Evolutionary conservation across 2,329 filamentous ascomycete species (phyloP).

Genomic region (Fusarium aywerte): DNA sequence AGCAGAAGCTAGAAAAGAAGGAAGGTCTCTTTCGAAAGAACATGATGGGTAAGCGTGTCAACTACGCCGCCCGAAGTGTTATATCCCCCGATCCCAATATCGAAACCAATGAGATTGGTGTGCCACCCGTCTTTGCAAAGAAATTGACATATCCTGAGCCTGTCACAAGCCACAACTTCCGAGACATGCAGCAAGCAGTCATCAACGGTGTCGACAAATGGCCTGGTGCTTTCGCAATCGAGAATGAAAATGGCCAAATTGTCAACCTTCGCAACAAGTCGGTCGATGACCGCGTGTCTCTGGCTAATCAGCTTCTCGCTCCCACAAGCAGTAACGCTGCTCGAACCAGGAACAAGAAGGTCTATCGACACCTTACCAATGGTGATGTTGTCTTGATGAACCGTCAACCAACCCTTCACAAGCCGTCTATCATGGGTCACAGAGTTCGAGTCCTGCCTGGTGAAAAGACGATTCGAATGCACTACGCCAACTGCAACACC

Average conservation of each 20-base stretch:
- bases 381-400: conserved; percentile 99
- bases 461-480: conserved; percentile 98
- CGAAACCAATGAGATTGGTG: conserved; percentile 98
- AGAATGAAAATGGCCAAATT: conserved; percentile 94
- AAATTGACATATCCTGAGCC: conserved; percentile 97
- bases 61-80: conserved; percentile 96
- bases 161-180: conserved; percentile 96
- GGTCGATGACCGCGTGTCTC: conserved; percentile 83
- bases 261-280: conserved; percentile 89
- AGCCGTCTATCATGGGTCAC: conserved; percentile 99
- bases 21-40: conserved; percentile 98
- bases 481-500: conserved; percentile 99
- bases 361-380: conserved; percentile 93
- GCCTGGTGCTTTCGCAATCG: conserved; percentile 93
- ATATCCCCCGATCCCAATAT: conserved; percentile 99
- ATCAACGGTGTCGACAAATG: conserved; percentile 94
- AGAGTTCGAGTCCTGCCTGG: conserved; percentile 89
- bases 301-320: conserved; percentile 93
- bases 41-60: conserved; percentile 99
- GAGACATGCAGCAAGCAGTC: conserved; percentile 94
- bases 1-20: conserved; percentile 98
- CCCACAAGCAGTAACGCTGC: conserved; percentile 79
- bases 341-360: conserved; percentile 90
- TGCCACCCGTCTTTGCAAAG: conserved; percentile 96
- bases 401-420: conserved; percentile 95